Base-by-base conservation (phyloP, 1,139 yeast genomes). In the Taphrina flavorubra region DNA sequence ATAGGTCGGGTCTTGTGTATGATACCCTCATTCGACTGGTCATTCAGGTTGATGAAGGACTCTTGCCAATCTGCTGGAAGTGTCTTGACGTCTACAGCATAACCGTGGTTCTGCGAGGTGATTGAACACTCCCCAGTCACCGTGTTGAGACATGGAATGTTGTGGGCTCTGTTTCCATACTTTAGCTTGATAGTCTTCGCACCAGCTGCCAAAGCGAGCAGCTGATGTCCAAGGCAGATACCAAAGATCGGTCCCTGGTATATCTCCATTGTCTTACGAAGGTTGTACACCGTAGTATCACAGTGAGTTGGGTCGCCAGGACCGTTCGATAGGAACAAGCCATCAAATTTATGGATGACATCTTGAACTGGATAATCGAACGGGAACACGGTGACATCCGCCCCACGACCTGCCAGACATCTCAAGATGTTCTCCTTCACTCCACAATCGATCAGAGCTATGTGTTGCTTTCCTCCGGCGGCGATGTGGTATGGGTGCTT, bases 241-340 rank as follows among this genome's bases (percentile, higher is more conserved):
- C 99, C 99, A 77, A 94, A 92, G 73, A 94, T 90, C 70, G 99
- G 99, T 72, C 95, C 85, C 53, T 89, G 85, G 72, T 82, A 84
- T 70, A 84, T 77, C 57, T 84, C 84, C 87, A 94, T 87, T 70
- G 95, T 86, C 77, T 85, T 82, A 76, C 84, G 85, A 79, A 94
- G 84, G 80, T 88, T 86, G 74, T 84, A 85, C 61, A 90, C 91
- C 16, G 99, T 94, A 58, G 86, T 78, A 55, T 89, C 79, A 82
- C 98, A 92, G 80, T 90, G 96, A 68, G 96, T 90, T 77, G 99
- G 99, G 80, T 94, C 97, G 76, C 99, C 99, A 62, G 99, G 99
- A 66, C 99, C 99, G 78, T 94, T 94, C 65, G 97, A 90, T 74
- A 94, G 87, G 81, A 94, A 94, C 69, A 94, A 81, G 75, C 98